Evolutionary conservation across 306 rosid genomes (phyloP).

Genomic region (Acacia acuminata): DNA sequence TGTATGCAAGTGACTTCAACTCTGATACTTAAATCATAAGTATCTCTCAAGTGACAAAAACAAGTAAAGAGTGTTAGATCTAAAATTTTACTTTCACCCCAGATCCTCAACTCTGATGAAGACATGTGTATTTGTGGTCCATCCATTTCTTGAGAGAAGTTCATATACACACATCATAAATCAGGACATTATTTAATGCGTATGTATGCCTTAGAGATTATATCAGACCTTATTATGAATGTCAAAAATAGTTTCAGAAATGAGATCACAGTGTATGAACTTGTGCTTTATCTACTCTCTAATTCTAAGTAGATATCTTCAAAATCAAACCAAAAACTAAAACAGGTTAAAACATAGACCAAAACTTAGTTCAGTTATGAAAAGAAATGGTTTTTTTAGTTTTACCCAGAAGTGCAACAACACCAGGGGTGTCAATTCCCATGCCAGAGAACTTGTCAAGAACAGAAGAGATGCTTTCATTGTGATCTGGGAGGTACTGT

Average conservation of each 20-base stretch:
- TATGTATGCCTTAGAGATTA: not conserved
- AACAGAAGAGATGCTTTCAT: constrained; percentile 85
- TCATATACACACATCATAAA: not conserved
- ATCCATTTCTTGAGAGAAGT: not conserved
- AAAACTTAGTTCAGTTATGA: not conserved
- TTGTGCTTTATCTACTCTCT: not conserved
- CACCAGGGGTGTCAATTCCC: constrained; percentile 86
- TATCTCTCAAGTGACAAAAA: not conserved
- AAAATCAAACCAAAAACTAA: not conserved
- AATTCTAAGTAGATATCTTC: not conserved
- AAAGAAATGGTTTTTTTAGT: not conserved
- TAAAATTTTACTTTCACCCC: not conserved
- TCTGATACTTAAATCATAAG: not conserved
- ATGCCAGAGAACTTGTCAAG: constrained; percentile 84
- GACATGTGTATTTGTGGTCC: not conserved
- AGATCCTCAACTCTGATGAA: not conserved
- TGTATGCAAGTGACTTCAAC: not conserved
- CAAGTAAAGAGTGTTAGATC: not conserved
- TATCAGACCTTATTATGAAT: not conserved
- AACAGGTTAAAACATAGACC: not conserved
- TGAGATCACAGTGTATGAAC: not conserved
- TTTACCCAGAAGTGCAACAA: constrained; percentile 87
- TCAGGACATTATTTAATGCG: not conserved
- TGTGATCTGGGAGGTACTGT: constrained; percentile 92
- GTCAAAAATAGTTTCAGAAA: not conserved